These are phyloP conservation scores for Drechslerella dactyloides DNA, from an alignment of 2,329 filamentous ascomycete species.

Conservation along the genomic window DNA sequence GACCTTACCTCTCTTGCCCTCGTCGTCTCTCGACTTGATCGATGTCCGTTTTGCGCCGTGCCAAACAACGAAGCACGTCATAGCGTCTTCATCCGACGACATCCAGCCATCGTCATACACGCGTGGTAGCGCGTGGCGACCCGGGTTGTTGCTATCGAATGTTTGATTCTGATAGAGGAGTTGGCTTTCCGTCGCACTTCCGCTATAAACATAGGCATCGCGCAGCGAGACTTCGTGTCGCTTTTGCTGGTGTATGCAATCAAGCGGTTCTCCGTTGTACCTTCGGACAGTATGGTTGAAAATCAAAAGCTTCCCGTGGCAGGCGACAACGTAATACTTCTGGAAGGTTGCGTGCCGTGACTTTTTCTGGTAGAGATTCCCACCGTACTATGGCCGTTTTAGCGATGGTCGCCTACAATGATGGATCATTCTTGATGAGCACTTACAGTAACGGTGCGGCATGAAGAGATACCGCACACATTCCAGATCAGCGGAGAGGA, in stretches of 20 bases:
- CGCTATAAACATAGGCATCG: conserved; percentile 58
- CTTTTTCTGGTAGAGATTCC: conserved; percentile 69
- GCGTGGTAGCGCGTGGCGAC: conserved; percentile 66
- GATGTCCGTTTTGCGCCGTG: conserved; percentile 66
- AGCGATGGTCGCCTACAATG: neutral
- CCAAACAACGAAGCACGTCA: conserved; percentile 73
- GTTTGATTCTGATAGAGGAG: conserved; percentile 67
- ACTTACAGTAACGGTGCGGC: conserved; percentile 65
- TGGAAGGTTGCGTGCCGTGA: conserved; percentile 68
- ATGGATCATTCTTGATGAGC: neutral
- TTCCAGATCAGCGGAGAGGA: conserved; percentile 72
- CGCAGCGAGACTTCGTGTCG: conserved; percentile 62
- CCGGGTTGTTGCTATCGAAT: conserved; percentile 68
- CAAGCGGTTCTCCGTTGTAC: conserved; percentile 64
- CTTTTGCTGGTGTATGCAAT: conserved; percentile 69
- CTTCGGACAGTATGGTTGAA: conserved; percentile 68
- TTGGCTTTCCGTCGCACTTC: conserved; percentile 71
- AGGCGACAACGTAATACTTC: conserved; percentile 67
- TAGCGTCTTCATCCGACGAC: conserved; percentile 69
- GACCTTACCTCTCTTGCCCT: conserved; percentile 60
- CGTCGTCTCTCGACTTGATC: conserved; percentile 62
- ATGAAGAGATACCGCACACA: conserved; percentile 69
- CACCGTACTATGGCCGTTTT: conserved; percentile 62
- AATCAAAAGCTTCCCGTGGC: conserved; percentile 67
- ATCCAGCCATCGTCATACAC: conserved; percentile 70